Conservation (phyloP, 305 asterid species). For the Andrographis paniculata region DNA sequence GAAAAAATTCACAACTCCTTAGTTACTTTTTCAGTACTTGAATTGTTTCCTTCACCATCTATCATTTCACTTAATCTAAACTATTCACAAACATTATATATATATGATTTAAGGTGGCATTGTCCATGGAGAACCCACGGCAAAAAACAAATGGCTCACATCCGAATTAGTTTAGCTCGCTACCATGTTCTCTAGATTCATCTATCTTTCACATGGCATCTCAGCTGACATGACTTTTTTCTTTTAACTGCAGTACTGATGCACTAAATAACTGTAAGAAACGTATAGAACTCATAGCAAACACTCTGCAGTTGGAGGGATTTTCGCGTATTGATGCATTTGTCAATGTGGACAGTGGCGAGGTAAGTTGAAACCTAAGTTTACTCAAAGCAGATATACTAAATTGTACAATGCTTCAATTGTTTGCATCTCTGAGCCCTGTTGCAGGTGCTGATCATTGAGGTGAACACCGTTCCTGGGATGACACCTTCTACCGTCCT, state of each 20-base stretch:
- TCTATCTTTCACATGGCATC: conserved; percentile 1
- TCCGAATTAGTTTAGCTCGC: too few relatives aligned
- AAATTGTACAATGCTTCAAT: conserved; percentile 4
- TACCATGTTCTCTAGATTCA: background rate
- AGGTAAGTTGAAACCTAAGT: conserved; percentile 34
- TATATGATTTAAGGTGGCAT: too few relatives aligned
- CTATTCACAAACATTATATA: too few relatives aligned
- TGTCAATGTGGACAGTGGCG: conserved; percentile 73
- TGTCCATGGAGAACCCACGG: too few relatives aligned
- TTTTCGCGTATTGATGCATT: conserved; percentile 88
- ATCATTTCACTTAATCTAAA: too few relatives aligned
- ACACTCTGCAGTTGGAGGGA: conserved; percentile 72
- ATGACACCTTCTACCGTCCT: conserved; percentile 94
- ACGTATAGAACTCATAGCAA: conserved; percentile 69
- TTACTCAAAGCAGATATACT: too few relatives aligned
- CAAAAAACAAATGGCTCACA: too few relatives aligned
- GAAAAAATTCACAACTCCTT: conserved; percentile 2
- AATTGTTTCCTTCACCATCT: too few relatives aligned
- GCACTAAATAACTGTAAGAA: conserved; percentile 58
- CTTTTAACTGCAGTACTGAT: conserved; percentile 32
- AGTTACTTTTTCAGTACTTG: too few relatives aligned
- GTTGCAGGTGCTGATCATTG: conserved; percentile 69
- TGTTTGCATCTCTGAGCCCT: background rate
- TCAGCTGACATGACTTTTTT: conserved; percentile 11
- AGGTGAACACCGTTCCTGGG: conserved; percentile 89